phyloP scores from a whole-genome alignment of 306 rosid species.

The Coriaria nepalensis region DNA sequence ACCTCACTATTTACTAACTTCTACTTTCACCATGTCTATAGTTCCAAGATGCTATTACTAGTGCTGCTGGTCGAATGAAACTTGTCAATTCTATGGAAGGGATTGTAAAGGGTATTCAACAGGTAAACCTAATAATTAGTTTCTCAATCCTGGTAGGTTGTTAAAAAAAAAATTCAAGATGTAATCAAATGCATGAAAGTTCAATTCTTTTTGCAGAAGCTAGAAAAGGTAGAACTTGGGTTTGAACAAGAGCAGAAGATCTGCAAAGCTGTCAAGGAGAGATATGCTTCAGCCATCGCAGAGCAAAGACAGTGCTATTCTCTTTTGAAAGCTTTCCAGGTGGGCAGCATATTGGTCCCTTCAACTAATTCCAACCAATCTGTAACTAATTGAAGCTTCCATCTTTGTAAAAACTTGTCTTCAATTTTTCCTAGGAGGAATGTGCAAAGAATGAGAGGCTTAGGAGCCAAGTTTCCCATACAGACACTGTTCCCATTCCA shows the following conservation, averaged over 20 bases:
- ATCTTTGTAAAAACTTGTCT: too few species aligned
- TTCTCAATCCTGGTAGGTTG: background rate
- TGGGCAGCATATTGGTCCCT: conserved; percentile 18
- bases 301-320: conserved; percentile 58
- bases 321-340: conserved; percentile 73
- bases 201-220: conserved; percentile 36
- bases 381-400: conserved; percentile 1
- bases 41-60: conserved; percentile 86
- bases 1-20: background rate
- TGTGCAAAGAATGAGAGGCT: conserved; percentile 41
- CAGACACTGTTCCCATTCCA: conserved; percentile 5
- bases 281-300: conserved; percentile 40
- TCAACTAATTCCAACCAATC: conserved; percentile 2
- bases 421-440: conserved; percentile 46
- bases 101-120: conserved; percentile 74
- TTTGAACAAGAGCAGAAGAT: conserved; percentile 49
- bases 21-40: conserved; percentile 11
- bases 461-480: conserved; percentile 19
- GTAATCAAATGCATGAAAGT: conserved; percentile 1
- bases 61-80: conserved; percentile 51
- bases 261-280: conserved; percentile 41
- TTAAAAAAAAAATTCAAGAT: conserved; percentile 3
- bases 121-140: conserved; percentile 25
- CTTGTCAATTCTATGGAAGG: conserved; percentile 89
- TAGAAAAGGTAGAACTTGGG: conserved; percentile 46